phyloP scores from a whole-genome alignment of 129 eudicot genomes.

The Solidago caesia region DNA sequence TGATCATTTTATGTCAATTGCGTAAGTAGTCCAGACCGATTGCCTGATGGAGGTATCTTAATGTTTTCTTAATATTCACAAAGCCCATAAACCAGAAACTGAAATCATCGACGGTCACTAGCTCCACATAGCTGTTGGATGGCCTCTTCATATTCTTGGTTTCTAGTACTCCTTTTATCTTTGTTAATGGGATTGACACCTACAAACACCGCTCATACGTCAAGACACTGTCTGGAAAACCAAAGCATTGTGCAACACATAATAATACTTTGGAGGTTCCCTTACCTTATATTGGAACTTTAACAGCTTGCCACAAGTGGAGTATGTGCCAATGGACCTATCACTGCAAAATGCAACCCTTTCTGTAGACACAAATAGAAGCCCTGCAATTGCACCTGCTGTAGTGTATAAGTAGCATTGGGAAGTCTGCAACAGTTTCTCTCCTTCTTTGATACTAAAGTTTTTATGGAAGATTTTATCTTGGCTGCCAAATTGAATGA shows the following conservation, averaged over 20 bases:
- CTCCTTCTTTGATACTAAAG: constrained; percentile 25
- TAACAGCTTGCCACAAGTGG: constrained; percentile 28
- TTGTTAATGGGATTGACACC: constrained; percentile 31
- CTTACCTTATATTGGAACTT: constrained; percentile 36
- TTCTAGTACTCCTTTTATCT: constrained; percentile 26
- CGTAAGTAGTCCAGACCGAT: constrained; percentile 5
- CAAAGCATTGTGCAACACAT: not conserved
- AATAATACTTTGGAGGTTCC: not conserved
- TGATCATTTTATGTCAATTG: not conserved
- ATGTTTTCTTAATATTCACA: constrained; percentile 21
- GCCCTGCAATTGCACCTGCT: constrained; percentile 41
- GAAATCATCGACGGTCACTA: constrained; percentile 38
- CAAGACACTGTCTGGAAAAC: not conserved
- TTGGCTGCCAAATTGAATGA: constrained; percentile 30
- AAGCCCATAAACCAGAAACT: constrained; percentile 45
- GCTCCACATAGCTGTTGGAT: constrained; percentile 30
- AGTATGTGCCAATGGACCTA: constrained; percentile 28
- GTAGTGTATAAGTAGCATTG: constrained; percentile 39
- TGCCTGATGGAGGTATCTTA: constrained; percentile 17
- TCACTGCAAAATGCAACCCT: constrained; percentile 39
- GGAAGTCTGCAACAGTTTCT: constrained; percentile 33
- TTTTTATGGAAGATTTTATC: constrained; percentile 23
- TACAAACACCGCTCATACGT: not conserved
- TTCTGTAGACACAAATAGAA: constrained; percentile 37
- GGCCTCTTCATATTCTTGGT: constrained; percentile 17